phyloP scores from a whole-genome alignment of 2,329 filamentous ascomycete species.

The Diaporthe vexans region DNA sequence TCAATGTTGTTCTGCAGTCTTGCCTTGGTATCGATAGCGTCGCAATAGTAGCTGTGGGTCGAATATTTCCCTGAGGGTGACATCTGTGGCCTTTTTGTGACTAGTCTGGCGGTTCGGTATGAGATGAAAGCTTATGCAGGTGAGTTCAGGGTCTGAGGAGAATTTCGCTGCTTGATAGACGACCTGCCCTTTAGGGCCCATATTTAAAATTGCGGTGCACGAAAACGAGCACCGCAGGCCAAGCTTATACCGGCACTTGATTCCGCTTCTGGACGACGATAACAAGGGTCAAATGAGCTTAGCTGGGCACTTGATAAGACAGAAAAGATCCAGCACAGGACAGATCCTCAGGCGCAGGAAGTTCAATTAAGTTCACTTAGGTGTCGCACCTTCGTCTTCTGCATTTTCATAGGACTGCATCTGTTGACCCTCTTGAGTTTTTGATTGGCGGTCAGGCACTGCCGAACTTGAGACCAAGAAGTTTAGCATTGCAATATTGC shows the following conservation, averaged over 20 bases:
- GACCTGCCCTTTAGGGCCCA: conserved; percentile 1
- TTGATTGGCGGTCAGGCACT: neutral
- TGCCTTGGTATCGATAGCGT: conserved; percentile 12
- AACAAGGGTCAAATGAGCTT: neutral
- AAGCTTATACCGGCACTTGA: neutral
- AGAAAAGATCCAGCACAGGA: neutral
- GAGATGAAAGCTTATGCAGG: conserved; percentile 25
- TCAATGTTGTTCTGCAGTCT: neutral
- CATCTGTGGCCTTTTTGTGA: neutral
- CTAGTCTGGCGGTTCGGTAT: neutral
- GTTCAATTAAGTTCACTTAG: neutral
- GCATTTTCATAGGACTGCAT: neutral
- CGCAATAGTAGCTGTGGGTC: conserved; percentile 25
- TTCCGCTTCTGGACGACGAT: neutral
- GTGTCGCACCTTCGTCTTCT: neutral
- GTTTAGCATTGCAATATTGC: neutral
- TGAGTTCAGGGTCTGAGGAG: neutral
- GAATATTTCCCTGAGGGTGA: neutral
- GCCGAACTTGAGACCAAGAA: neutral
- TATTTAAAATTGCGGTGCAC: neutral
- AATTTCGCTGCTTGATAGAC: neutral
- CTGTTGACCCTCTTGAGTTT: neutral
- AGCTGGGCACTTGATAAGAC: neutral
- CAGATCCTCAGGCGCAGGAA: neutral
- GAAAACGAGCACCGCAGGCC: neutral